A percentile compares a stretch with the other conserved stretches of the same genome.
phyloP scores from a whole-genome alignment of 202 grass and related monocot species.

The Setaria viridis region DNA sequence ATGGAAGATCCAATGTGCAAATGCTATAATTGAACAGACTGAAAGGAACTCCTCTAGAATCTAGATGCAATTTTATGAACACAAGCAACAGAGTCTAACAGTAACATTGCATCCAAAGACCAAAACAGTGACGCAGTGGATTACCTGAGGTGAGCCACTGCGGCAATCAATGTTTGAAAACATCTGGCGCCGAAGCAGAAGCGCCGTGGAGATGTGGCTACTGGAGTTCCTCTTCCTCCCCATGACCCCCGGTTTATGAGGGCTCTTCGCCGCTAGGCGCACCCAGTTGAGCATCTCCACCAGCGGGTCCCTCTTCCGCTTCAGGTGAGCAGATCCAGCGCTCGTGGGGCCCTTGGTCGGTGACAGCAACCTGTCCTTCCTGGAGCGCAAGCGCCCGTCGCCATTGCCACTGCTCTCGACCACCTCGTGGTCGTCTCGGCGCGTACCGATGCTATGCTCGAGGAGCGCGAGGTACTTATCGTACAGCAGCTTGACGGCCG shows the following conservation, averaged over 20 bases:
- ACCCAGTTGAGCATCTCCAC: conserved; percentile 51
- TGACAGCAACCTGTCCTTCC: conserved; percentile 42
- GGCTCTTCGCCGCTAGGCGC: conserved; percentile 45
- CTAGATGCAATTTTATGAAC: conserved; percentile 20
- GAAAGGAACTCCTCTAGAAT: neutral
- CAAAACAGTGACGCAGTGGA: conserved; percentile 2
- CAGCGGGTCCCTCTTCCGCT: conserved; percentile 49
- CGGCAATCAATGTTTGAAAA: conserved; percentile 13
- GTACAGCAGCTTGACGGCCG: conserved; percentile 54
- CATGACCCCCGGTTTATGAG: neutral
- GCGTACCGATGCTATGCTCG: conserved; percentile 37
- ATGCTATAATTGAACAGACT: neutral
- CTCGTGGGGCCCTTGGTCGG: neutral
- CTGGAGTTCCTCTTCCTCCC: neutral
- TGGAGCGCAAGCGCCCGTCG: neutral
- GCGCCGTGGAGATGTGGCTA: neutral
- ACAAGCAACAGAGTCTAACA: conserved; percentile 4
- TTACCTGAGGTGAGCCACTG: conserved; percentile 43
- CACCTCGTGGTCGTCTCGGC: neutral
- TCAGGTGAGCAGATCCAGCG: conserved; percentile 34
- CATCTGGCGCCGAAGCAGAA: conserved; percentile 33
- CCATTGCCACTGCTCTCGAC: neutral
- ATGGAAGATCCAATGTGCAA: conserved; percentile 19
- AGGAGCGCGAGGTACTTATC: conserved; percentile 50
- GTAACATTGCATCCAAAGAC: neutral